phyloP scores from a whole-genome alignment of 352 stramenopile species.

The Phytophthora capsici region DNA sequence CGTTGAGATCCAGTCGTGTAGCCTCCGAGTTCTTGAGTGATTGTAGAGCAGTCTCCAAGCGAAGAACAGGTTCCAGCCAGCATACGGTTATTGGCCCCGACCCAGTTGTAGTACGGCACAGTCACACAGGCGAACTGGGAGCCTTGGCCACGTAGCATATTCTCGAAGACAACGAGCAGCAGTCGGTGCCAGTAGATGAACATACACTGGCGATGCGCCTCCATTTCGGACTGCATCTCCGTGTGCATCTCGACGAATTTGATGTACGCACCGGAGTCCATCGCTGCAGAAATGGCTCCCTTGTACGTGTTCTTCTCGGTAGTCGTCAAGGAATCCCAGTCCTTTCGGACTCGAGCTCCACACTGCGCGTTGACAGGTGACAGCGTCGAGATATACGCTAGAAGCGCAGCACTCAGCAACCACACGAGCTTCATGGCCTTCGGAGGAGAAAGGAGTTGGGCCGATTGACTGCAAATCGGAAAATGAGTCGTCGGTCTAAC shows the following conservation, averaged over 20 bases:
- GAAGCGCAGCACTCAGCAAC: constrained; percentile 8
- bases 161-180: constrained; percentile 76
- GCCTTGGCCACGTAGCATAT: constrained; percentile 77
- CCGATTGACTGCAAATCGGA: constrained; percentile 26
- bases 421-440: constrained; percentile 33
- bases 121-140: constrained; percentile 69
- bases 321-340: constrained; percentile 29
- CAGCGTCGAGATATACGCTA: constrained; percentile 7
- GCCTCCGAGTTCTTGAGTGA: constrained; percentile 51
- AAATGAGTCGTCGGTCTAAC: constrained; percentile 9
- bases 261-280: constrained; percentile 62
- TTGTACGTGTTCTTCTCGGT: constrained; percentile 57
- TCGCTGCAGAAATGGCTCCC: constrained; percentile 46
- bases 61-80: constrained; percentile 46
- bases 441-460: constrained; percentile 4
- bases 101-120: constrained; percentile 83
- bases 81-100: constrained; percentile 53
- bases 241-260: constrained; percentile 74
- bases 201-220: constrained; percentile 72
- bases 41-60: constrained; percentile 54
- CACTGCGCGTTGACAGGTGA: constrained; percentile 21
- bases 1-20: constrained; percentile 22
- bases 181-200: constrained; percentile 86
- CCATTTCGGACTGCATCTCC: constrained; percentile 56
- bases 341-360: constrained; percentile 41